phyloP scores from a whole-genome alignment of 1,284 basidiomycete species.

The Apiotrichum porosum region DNA sequence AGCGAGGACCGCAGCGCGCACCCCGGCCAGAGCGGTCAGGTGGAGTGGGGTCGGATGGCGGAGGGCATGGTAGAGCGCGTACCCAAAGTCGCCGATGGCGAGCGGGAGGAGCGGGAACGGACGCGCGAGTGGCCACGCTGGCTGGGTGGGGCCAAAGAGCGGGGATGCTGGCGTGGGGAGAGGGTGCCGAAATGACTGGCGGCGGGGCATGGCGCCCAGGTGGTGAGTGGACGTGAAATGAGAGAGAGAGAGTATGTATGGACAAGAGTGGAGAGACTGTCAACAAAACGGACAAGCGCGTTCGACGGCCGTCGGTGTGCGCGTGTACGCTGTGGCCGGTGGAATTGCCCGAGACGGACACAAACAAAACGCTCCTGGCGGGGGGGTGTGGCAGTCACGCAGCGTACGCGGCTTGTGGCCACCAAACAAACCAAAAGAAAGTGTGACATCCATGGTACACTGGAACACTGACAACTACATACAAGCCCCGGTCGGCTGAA shows the following conservation, averaged over 20 bases:
- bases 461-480: too few species aligned
- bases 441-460: too few species aligned
- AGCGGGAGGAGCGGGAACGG: slow-evolving; percentile 9
- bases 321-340: too few species aligned
- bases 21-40: not conserved
- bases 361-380: too few species aligned
- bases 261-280: too few species aligned
- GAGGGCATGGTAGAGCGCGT: not conserved
- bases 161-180: not conserved
- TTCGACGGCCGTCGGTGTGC: too few species aligned
- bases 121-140: slow-evolving; percentile 1
- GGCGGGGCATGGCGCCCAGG: not conserved
- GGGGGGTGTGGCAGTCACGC: too few species aligned
- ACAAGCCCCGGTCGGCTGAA: too few species aligned
- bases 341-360: too few species aligned
- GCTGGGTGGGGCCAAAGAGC: not conserved
- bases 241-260: not conserved
- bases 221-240: not conserved
- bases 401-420: too few species aligned
- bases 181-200: not conserved
- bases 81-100: slow-evolving; percentile 4
- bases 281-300: too few species aligned
- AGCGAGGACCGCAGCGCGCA: not conserved
- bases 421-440: too few species aligned
- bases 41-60: not conserved